These are phyloP conservation scores for Entophlyctis luteolus DNA, from an alignment of 192 early-diverging fungal species.

Conservation along the genomic window DNA sequence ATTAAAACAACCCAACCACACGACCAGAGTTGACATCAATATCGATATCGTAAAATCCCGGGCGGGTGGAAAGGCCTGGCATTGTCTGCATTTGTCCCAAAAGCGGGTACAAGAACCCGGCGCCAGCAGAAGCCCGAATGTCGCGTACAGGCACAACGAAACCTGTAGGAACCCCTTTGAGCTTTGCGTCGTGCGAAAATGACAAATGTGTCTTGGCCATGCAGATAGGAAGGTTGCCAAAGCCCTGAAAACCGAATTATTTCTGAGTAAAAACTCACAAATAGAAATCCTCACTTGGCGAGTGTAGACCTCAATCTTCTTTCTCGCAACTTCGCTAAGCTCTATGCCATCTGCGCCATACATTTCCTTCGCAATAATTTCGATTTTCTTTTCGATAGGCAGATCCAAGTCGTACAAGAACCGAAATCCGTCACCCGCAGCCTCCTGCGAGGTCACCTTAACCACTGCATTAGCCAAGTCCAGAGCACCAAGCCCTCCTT, in stretches of 20 bases:
- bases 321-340: conserved; percentile 74
- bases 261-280: neutral
- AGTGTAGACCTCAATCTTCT: conserved; percentile 87
- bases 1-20: conserved; percentile 87
- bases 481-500: conserved; percentile 84
- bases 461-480: conserved; percentile 85
- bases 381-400: conserved; percentile 87
- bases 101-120: conserved; percentile 95
- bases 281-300: no score
- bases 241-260: no score
- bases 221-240: conserved; percentile 86
- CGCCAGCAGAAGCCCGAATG: conserved; percentile 90
- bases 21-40: conserved; percentile 79
- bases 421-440: conserved; percentile 56
- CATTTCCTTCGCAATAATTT: conserved; percentile 84
- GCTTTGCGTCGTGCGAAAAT: conserved; percentile 85
- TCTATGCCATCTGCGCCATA: conserved; percentile 93
- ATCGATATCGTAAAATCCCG: conserved; percentile 95
- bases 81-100: conserved; percentile 96
- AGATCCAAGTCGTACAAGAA: conserved; percentile 81
- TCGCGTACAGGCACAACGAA: conserved; percentile 93
- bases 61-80: conserved; percentile 92
- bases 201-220: conserved; percentile 99
- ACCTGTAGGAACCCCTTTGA: conserved; percentile 86
- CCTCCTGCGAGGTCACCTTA: conserved; percentile 52